Conservation (phyloP, 2,329 filamentous ascomycete species). For the Arthrobotrys megalospora region DNA sequence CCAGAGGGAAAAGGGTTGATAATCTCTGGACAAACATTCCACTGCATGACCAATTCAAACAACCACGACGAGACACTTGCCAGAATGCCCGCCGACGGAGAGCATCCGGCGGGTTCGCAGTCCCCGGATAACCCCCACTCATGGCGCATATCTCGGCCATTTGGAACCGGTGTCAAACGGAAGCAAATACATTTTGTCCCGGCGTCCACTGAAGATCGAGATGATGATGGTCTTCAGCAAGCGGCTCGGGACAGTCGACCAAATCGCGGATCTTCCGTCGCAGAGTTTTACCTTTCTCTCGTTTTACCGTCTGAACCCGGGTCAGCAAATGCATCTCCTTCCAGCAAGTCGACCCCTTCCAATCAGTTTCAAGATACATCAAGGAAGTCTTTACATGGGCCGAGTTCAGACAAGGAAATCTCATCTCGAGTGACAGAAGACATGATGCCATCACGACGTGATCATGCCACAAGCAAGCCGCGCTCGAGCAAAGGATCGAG, state of each 20-base stretch:
- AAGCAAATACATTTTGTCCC: conserved; percentile 74
- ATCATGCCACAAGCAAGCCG: conserved; percentile 23
- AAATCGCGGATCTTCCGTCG: conserved; percentile 66
- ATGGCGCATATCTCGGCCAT: conserved; percentile 67
- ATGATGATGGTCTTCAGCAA: conserved; percentile 31
- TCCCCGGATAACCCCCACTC: conserved; percentile 47
- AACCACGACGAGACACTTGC: conserved; percentile 11
- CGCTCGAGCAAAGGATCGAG: conserved; percentile 10
- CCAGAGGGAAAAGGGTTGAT: not conserved
- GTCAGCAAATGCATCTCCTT: conserved; percentile 57
- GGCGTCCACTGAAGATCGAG: conserved; percentile 63
- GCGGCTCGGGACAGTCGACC: conserved; percentile 54
- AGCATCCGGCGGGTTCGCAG: conserved; percentile 45
- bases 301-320: conserved; percentile 71
- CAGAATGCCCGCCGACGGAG: conserved; percentile 52
- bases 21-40: not conserved
- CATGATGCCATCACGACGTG: conserved; percentile 58
- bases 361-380: conserved; percentile 43
- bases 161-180: conserved; percentile 73
- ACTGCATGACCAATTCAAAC: conserved; percentile 28
- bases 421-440: conserved; percentile 19
- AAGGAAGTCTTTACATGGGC: conserved; percentile 45
- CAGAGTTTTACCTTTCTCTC: conserved; percentile 77
- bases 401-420: conserved; percentile 19
- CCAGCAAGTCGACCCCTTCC: conserved; percentile 62